A percentile compares a stretch with the other conserved stretches of the same genome.
phyloP scores from a whole-genome alignment of 2,329 filamentous ascomycete species.

The Cladobotryum mycophilum region DNA sequence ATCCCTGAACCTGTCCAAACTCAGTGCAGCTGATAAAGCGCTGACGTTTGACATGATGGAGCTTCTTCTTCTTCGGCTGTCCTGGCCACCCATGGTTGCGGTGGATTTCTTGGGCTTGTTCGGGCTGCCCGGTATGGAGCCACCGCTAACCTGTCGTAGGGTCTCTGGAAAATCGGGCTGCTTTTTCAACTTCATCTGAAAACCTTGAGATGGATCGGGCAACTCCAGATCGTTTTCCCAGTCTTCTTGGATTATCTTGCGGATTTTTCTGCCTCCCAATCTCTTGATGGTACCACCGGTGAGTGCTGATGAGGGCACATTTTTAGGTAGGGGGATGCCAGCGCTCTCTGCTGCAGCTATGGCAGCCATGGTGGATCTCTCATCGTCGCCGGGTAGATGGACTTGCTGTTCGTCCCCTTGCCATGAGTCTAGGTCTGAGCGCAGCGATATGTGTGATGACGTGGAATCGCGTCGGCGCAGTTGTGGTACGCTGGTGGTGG shows the following conservation, averaged over 20 bases:
- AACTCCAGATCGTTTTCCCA: constrained; percentile 76
- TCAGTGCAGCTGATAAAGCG: constrained; percentile 40
- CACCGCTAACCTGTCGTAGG: constrained; percentile 58
- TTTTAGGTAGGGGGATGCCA: constrained; percentile 83
- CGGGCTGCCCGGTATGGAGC: constrained; percentile 49
- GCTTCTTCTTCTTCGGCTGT: constrained; percentile 23
- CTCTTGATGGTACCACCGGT: constrained; percentile 91
- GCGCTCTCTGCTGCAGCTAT: constrained; percentile 82
- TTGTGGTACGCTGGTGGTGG: constrained; percentile 16
- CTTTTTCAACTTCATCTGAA: constrained; percentile 61
- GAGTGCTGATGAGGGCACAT: constrained; percentile 81
- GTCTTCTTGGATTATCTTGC: constrained; percentile 69
- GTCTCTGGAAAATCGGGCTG: constrained; percentile 59
- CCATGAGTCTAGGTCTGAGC: constrained; percentile 72
- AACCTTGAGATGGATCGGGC: constrained; percentile 49
- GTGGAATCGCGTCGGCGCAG: constrained; percentile 64
- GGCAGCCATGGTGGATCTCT: constrained; percentile 74
- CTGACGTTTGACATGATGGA: constrained; percentile 28
- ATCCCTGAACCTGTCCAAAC: constrained; percentile 60
- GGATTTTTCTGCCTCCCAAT: constrained; percentile 68
- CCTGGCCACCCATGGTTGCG: constrained; percentile 15
- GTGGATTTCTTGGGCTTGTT: constrained; percentile 31
- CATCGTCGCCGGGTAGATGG: constrained; percentile 76
- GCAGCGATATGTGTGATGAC: constrained; percentile 75
- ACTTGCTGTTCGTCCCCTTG: constrained; percentile 82